A percentile compares a stretch with the other conserved stretches of the same genome.
Conservation (phyloP, 176 grass and related monocot species). For the Avena eriantha region DNA sequence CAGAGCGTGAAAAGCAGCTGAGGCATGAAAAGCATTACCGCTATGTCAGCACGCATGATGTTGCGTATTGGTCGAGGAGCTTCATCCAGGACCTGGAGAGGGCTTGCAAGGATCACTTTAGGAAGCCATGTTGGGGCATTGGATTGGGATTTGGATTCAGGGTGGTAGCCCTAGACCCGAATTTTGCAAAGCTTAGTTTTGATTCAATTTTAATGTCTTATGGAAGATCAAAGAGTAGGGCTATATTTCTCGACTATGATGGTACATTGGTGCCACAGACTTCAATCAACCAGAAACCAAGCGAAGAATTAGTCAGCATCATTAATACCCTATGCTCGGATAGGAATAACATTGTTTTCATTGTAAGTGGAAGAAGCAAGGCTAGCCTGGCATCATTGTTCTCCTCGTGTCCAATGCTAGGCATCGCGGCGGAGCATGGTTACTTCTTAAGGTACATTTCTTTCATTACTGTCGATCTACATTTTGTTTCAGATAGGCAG, state of each 20-base stretch:
- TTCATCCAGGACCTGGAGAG: slow-evolving; percentile 83
- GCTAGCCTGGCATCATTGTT: slow-evolving; percentile 59
- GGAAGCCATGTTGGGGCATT: slow-evolving; percentile 87
- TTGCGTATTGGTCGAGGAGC: slow-evolving; percentile 81
- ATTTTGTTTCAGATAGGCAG: slow-evolving; percentile 13
- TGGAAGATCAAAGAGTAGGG: slow-evolving; percentile 65
- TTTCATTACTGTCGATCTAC: neutral
- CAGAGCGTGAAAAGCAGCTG: slow-evolving; percentile 77
- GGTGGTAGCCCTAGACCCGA: slow-evolving; percentile 80
- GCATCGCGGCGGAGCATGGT: slow-evolving; percentile 83
- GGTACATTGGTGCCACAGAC: slow-evolving; percentile 77
- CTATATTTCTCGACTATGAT: slow-evolving; percentile 88
- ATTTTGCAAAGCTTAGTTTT: slow-evolving; percentile 83
- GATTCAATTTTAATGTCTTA: slow-evolving; percentile 79
- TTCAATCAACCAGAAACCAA: slow-evolving; percentile 65
- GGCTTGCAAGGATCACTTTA: slow-evolving; percentile 82
- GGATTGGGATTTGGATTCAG: slow-evolving; percentile 90
- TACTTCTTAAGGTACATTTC: slow-evolving; percentile 75
- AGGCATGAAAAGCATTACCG: slow-evolving; percentile 82
- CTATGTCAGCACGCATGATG: slow-evolving; percentile 83
- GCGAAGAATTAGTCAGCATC: slow-evolving; percentile 59
- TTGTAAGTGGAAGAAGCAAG: slow-evolving; percentile 78
- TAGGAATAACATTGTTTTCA: slow-evolving; percentile 66
- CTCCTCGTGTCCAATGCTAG: slow-evolving; percentile 66
- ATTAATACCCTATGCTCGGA: slow-evolving; percentile 71